A percentile compares a stretch with the other conserved stretches of the same genome.
phyloP scores from a whole-genome alignment of 164 flowering plant species.

The Liriodendron chinense region DNA sequence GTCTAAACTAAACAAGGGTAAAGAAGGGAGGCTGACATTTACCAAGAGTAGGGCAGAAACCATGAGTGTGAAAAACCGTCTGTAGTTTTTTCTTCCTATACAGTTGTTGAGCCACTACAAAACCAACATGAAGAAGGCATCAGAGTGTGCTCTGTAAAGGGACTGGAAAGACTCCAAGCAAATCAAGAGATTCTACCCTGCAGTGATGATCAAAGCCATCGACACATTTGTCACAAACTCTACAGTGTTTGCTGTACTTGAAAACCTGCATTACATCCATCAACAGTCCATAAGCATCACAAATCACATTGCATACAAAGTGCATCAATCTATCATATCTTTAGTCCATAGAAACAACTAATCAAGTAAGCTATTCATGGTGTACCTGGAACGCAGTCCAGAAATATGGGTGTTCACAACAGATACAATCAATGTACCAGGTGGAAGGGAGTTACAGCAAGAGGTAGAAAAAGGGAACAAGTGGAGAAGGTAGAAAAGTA shows the following conservation, averaged over 20 bases:
- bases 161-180: constrained; percentile 1
- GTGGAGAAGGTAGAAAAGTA: too few relatives aligned
- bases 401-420: too few relatives aligned
- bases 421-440: too few relatives aligned
- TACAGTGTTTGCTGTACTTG: constrained; percentile 98
- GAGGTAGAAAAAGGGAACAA: too few relatives aligned
- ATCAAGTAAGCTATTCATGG: too few relatives aligned
- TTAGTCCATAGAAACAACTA: too few relatives aligned
- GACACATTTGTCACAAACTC: constrained; percentile 99
- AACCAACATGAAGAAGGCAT: constrained; percentile 18
- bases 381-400: too few relatives aligned
- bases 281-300: not conserved
- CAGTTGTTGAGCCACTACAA: constrained; percentile 99
- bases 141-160: constrained; percentile 1
- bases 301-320: not conserved
- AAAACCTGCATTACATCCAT: constrained; percentile 56
- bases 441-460: too few relatives aligned
- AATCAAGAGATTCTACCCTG: constrained; percentile 57
- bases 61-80: constrained; percentile 90
- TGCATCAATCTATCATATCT: not conserved
- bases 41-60: constrained; percentile 88
- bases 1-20: not conserved
- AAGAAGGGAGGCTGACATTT: constrained; percentile 31
- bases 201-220: constrained; percentile 98
- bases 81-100: constrained; percentile 83